These are phyloP conservation scores for Sugiyamaella chiloensis DNA, from an alignment of 805 yeast species.

Conservation along the genomic window DNA sequence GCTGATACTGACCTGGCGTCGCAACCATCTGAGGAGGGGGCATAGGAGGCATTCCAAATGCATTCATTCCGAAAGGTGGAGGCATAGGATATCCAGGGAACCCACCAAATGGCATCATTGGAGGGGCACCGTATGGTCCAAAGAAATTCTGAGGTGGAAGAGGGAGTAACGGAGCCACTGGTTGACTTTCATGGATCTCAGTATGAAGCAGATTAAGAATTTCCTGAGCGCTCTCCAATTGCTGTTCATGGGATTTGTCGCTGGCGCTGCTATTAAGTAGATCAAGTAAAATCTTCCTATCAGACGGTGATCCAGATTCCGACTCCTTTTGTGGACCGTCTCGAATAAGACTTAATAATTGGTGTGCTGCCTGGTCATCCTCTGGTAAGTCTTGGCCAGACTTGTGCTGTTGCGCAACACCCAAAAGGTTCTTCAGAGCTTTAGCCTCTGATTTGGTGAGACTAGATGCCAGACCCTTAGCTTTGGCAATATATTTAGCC, in stretches of 20 bases:
- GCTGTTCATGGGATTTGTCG: slow-evolving; percentile 10
- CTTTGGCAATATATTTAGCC: slow-evolving; percentile 30
- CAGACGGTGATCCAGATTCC: slow-evolving; percentile 13
- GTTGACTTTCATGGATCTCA: slow-evolving; percentile 22
- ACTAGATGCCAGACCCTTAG: slow-evolving; percentile 29
- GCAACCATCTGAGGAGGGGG: slow-evolving; percentile 13
- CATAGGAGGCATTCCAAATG: slow-evolving; percentile 9
- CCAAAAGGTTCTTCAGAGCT: slow-evolving; percentile 32
- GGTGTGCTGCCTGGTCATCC: slow-evolving; percentile 21
- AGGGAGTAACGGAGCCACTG: slow-evolving; percentile 9
- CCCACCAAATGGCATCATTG: background rate
- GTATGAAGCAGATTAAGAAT: slow-evolving; percentile 29
- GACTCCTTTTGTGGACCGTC: slow-evolving; percentile 11
- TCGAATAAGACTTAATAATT: slow-evolving; percentile 19
- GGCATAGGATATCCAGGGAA: background rate
- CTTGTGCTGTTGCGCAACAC: slow-evolving; percentile 19
- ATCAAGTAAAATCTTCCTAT: slow-evolving; percentile 26
- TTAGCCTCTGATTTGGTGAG: slow-evolving; percentile 28
- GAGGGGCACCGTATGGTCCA: background rate
- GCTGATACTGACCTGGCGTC: slow-evolving; percentile 4
- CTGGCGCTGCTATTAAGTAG: slow-evolving; percentile 21
- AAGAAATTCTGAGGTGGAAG: slow-evolving; percentile 6
- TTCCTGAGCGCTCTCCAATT: slow-evolving; percentile 31
- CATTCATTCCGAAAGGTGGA: background rate
- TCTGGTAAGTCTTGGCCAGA: slow-evolving; percentile 12